These are phyloP conservation scores for Ceratocystis alfenasii DNA, from an alignment of 2,329 filamentous ascomycete genomes.

Conservation along the genomic window DNA sequence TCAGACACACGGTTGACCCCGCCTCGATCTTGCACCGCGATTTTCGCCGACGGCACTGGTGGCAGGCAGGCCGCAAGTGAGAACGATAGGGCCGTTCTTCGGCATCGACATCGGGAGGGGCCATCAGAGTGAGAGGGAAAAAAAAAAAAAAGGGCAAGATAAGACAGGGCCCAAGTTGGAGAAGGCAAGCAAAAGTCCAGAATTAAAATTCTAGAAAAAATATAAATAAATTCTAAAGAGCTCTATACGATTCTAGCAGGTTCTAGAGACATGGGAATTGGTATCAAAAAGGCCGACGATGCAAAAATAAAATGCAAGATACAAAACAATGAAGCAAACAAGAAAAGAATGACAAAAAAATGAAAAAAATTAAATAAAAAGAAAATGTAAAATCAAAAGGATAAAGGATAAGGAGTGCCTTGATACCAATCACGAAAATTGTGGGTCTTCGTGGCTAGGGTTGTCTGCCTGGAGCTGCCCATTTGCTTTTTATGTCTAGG, in stretches of 20 bases:
- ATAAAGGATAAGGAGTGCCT: neutral
- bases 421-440: neutral
- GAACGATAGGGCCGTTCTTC: conserved; percentile 44
- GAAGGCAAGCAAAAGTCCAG: neutral
- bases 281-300: neutral
- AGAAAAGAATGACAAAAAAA: neutral
- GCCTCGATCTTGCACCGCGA: conserved; percentile 49
- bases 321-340: neutral
- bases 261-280: neutral
- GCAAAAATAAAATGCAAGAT: neutral
- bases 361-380: neutral
- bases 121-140: neutral
- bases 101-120: conserved; percentile 7
- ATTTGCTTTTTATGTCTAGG: neutral
- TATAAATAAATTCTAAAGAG: neutral
- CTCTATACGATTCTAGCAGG: neutral
- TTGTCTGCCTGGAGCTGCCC: neutral
- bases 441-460: neutral
- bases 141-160: neutral
- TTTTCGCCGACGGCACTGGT: conserved; percentile 48
- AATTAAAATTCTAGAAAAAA: neutral
- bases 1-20: conserved; percentile 40
- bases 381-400: neutral
- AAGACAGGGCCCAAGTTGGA: neutral
- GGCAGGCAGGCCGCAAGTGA: conserved; percentile 49